Evolutionary conservation across 2,329 filamentous ascomycete genomes (phyloP).

Genomic region (Monosporascus ibericus): DNA sequence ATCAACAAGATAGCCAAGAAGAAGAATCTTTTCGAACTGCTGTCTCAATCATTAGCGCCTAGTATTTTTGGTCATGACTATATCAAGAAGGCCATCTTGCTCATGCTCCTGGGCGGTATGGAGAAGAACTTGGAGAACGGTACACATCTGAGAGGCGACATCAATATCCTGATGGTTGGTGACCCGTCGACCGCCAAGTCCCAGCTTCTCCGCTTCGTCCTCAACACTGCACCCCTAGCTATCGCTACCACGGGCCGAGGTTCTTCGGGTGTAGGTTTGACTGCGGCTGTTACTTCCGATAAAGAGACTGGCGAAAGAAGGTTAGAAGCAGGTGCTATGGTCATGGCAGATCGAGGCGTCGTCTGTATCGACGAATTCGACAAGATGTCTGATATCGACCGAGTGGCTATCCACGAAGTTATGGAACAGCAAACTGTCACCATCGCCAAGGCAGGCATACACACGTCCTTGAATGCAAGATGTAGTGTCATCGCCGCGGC

Average conservation of each 20-base stretch:
- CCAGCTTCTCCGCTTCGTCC: constrained; percentile 91
- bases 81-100: constrained; percentile 93
- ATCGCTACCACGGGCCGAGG: constrained; percentile 96
- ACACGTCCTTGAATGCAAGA: constrained; percentile 92
- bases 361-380: constrained; percentile 99
- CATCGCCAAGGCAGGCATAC: constrained; percentile 96
- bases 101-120: constrained; percentile 92
- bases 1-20: constrained; percentile 98
- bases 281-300: constrained; percentile 90
- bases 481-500: constrained; percentile 95
- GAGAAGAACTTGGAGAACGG: constrained; percentile 99
- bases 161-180: constrained; percentile 98
- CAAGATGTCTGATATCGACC: constrained; percentile 98
- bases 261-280: constrained; percentile 95
- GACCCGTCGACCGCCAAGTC: constrained; percentile 98
- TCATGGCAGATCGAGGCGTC: constrained; percentile 91
- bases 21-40: constrained; percentile 83
- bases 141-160: constrained; percentile 94
- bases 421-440: constrained; percentile 99
- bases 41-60: constrained; percentile 89
- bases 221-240: constrained; percentile 92
- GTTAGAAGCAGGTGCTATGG: constrained; percentile 96
- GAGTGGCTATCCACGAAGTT: constrained; percentile 98
- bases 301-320: constrained; percentile 95
- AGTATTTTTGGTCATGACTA: constrained; percentile 97